phyloP scores from a whole-genome alignment of 345 rosid genomes.

The Viola odorata region DNA sequence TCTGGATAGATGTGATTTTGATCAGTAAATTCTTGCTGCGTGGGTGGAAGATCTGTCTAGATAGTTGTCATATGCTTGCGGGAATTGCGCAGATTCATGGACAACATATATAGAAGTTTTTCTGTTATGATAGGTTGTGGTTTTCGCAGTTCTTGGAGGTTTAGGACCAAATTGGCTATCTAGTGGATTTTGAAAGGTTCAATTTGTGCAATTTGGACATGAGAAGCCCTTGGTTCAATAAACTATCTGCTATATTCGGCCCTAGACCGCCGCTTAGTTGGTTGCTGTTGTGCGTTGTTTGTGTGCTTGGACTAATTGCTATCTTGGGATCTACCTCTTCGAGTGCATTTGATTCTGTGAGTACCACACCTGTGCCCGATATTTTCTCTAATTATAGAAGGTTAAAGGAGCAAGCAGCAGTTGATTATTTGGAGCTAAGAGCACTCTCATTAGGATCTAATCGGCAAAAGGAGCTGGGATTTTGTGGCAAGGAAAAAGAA shows the following conservation, averaged over 20 bases:
- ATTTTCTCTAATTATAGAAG: slow-evolving; percentile 67
- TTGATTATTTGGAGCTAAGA: slow-evolving; percentile 72
- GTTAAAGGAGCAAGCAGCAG: slow-evolving; percentile 88
- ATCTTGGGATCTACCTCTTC: slow-evolving; percentile 70
- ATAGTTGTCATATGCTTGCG: slow-evolving; percentile 25
- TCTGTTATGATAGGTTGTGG: slow-evolving; percentile 34
- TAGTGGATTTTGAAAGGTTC: slow-evolving; percentile 24
- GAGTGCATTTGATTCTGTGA: slow-evolving; percentile 40
- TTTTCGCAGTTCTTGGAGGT: slow-evolving; percentile 30
- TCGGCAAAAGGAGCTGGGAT: slow-evolving; percentile 46
- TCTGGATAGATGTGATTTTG: slow-evolving; percentile 3
- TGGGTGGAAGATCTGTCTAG: slow-evolving; percentile 2
- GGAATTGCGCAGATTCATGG: slow-evolving; percentile 23
- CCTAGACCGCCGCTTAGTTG: slow-evolving; percentile 61
- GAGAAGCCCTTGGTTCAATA: slow-evolving; percentile 82
- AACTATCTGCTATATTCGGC: slow-evolving; percentile 52
- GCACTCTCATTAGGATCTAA: slow-evolving; percentile 54
- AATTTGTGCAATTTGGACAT: slow-evolving; percentile 44
- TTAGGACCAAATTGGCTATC: slow-evolving; percentile 21
- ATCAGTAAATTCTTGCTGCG: neutral
- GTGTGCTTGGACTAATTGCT: slow-evolving; percentile 59
- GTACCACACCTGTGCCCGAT: slow-evolving; percentile 40
- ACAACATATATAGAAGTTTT: slow-evolving; percentile 24
- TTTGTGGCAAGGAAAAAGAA: slow-evolving; percentile 91
- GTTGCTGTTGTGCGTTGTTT: slow-evolving; percentile 54